Percentiles rank a stretch among this genome's conserved stretches.
These are phyloP conservation scores for Pharnaceum exiguum DNA, from an alignment of 148 eudicot genomes.

Conservation along the genomic window DNA sequence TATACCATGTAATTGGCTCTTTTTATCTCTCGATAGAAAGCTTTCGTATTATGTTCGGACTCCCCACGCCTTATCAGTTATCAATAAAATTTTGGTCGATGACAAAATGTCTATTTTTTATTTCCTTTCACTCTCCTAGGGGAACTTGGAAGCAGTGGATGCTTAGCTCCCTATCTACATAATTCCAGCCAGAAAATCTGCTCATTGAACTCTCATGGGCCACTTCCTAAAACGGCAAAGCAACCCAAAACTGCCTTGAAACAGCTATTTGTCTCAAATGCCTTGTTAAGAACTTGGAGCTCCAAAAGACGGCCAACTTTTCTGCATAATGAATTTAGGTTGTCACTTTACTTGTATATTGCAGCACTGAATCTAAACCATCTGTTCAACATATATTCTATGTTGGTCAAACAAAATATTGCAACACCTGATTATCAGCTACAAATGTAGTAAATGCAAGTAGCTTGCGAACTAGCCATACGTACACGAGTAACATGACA, in stretches of 20 bases:
- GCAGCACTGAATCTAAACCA: slow-evolving; percentile 18
- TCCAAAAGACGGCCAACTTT: slow-evolving; percentile 26
- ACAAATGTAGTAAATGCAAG: slow-evolving; percentile 12
- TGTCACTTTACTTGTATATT: slow-evolving; percentile 14
- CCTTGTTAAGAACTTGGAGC: background rate
- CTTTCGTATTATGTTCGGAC: no score
- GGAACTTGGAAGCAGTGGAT: slow-evolving; percentile 14
- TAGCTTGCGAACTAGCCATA: no score
- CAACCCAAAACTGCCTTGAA: slow-evolving; percentile 5
- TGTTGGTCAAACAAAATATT: slow-evolving; percentile 8
- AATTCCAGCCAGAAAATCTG: slow-evolving; percentile 40
- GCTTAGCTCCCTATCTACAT: slow-evolving; percentile 23
- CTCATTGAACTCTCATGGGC: slow-evolving; percentile 33
- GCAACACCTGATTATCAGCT: slow-evolving; percentile 21
- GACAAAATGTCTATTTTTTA: no score
- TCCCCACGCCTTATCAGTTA: no score
- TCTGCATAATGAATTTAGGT: slow-evolving; percentile 15
- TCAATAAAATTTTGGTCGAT: no score
- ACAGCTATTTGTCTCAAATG: background rate
- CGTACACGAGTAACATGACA: no score
- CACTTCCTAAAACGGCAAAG: slow-evolving; percentile 29
- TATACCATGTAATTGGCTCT: no score
- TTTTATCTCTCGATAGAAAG: no score
- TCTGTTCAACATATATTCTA: background rate
- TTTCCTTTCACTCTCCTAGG: no score